Base-by-base conservation (phyloP, 495 filamentous ascomycete genomes). In the Penicillium taxi region DNA sequence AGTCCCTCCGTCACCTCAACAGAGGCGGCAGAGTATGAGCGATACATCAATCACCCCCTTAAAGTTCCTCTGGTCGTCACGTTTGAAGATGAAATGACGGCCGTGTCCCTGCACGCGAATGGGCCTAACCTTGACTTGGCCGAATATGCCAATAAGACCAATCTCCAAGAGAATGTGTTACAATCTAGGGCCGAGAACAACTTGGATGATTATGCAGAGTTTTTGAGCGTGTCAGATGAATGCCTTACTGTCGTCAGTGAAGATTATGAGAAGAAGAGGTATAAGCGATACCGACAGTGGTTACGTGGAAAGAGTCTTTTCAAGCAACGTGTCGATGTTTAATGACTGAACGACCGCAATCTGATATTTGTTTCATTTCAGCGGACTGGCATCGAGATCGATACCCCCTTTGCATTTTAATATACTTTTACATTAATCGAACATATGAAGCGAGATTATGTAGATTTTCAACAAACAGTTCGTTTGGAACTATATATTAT, bases 261-360 rank as follows among this genome's bases (percentile, higher is more conserved):
- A 51, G 91, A 96, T 58, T 67, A 74, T 31, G 64, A 68, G 22
- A 96, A 91, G 71, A 95, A 94, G 71, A 66, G 93, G 45, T 98
- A 98, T 57, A 95, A 88, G 61, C 86, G 88, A 1, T 98, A 98
- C 60, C 67, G 80, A 50, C 89, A 94, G 61, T 96, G 90, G 90
- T 63, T 96, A 50, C 72, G 80, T 44, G 88, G 88, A 11, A 95
- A 94, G 68, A 88, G 83, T 51, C 66, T 95, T 42, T 95, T 95
- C 52, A 95, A 95, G 64, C 88, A 94, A 72, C 75, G 81, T 41
- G 71, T 83, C 42, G 82, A 86, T 50, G 65, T 69, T 50, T 72
- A 47, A 60, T 39, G 22, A 18, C 13, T 16, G n/a, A 12, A 9
- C 20, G 11, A 9, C 6, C 37, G 26, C 7, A 16, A 29, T 38